phyloP scores from a whole-genome alignment of 441 rosid species.

The Francoa sonchifolia region DNA sequence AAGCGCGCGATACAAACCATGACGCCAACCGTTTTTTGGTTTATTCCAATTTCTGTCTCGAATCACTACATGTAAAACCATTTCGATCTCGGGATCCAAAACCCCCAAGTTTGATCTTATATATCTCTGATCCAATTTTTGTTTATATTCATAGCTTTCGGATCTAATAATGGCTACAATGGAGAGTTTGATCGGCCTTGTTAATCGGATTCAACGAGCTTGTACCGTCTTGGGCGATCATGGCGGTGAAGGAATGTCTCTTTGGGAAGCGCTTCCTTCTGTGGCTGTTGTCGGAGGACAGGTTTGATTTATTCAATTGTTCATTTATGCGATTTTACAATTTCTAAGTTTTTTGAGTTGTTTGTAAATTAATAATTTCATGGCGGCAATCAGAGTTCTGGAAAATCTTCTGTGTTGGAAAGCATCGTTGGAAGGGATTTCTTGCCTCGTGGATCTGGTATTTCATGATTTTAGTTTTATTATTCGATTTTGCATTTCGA shows the following conservation, averaged over 20 bases:
- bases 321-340: no score
- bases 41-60: no score
- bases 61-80: no score
- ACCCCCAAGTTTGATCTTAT: no score
- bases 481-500: neutral
- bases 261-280: slow-evolving; percentile 99
- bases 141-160: no score
- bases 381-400: slow-evolving; percentile 81
- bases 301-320: no score
- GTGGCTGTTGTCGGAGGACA: slow-evolving; percentile 99
- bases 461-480: neutral
- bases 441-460: slow-evolving; percentile 99
- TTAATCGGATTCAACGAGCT: slow-evolving; percentile 95
- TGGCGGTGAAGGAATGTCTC: slow-evolving; percentile 97
- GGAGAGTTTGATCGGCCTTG: slow-evolving; percentile 87
- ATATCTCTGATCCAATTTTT: no score
- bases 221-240: slow-evolving; percentile 92
- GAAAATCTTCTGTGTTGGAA: slow-evolving; percentile 92
- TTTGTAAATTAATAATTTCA: slow-evolving; percentile 7
- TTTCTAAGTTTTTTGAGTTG: slow-evolving; percentile 1
- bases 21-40: no score
- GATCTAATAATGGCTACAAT: slow-evolving; percentile 64
- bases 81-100: no score
- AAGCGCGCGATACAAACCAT: no score
- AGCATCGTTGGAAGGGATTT: slow-evolving; percentile 95